phyloP scores from a whole-genome alignment of 2,329 filamentous ascomycete genomes.

The Aspergillus candidus region DNA sequence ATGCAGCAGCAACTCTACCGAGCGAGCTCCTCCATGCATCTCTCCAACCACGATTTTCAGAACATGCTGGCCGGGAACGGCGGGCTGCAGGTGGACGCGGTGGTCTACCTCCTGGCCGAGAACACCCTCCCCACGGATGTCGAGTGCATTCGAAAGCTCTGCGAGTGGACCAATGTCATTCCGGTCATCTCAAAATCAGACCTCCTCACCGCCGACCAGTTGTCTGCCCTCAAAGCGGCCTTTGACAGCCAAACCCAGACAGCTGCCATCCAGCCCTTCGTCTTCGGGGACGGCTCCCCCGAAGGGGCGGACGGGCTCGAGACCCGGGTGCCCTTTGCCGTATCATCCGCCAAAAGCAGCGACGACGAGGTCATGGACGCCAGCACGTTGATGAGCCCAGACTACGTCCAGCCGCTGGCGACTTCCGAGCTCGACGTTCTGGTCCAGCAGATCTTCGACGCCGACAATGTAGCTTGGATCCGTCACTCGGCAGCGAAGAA shows the following conservation, averaged over 20 bases:
- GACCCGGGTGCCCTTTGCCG: constrained; percentile 57
- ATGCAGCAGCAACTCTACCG: constrained; percentile 64
- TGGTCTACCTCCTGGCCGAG: constrained; percentile 73
- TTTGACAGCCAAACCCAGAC: constrained; percentile 28
- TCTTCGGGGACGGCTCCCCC: constrained; percentile 48
- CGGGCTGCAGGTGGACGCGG: constrained; percentile 74
- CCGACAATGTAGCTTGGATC: constrained; percentile 71
- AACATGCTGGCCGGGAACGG: constrained; percentile 74
- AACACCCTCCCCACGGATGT: constrained; percentile 60
- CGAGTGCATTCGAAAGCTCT: constrained; percentile 64
- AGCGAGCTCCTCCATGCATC: constrained; percentile 54
- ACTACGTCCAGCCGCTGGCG: constrained; percentile 76
- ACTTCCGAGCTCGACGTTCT: constrained; percentile 66
- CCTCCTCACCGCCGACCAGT: constrained; percentile 53
- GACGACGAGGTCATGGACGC: constrained; percentile 86
- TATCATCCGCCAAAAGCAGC: constrained; percentile 66
- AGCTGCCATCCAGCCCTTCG: constrained; percentile 58
- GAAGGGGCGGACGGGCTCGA: constrained; percentile 19
- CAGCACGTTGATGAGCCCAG: constrained; percentile 84
- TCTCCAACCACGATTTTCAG: constrained; percentile 68
- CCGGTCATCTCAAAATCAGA: constrained; percentile 76
- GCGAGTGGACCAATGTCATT: constrained; percentile 73
- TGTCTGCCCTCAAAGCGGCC: constrained; percentile 53
- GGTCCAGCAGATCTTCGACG: constrained; percentile 69
- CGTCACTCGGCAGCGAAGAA: constrained; percentile 79